Base-by-base conservation (phyloP, 1,284 basidiomycete species). In the Boletus mariae region DNA sequence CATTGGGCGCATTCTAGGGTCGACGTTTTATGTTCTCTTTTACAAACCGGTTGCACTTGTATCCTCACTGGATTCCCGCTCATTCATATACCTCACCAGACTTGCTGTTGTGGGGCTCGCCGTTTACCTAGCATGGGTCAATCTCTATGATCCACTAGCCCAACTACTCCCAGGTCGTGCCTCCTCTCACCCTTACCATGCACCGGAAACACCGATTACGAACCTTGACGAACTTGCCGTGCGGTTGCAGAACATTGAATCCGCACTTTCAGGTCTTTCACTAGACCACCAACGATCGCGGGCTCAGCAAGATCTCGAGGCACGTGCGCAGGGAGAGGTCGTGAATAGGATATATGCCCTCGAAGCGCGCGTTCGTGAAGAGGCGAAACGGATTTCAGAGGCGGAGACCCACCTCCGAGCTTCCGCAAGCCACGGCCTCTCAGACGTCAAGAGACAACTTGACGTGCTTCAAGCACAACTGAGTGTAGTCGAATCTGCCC, bases 171-270 rank as follows among this genome's bases (percentile, higher is more conserved):
- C 69, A 53, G 55, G 57, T 53, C 54, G 38, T 57, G 57, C 47
- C 52, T 59, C 59, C 51, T 48, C 63, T 29, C 60, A 60, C 32
- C 59, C 69, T 20, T 77, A 75, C 61, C 59, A 69, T 13, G 68
- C 80, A 9, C 85, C 90, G 0, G 75, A 80, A 9, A 63, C 76
- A 5, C 87, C 88, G 6, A 82, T 85, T 1, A 76, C 78, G 11
- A 80, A 88, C 61, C 73, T 93, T 45, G 80, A 83, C 5, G 90
- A 90, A 56, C 73, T 94, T 20, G 75, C 85, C 3, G 73, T 1
- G 26, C 83, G 92, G 10, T 72, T 95, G 4, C 76, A 80, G 53
- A 74, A 75, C 42, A 75, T 92, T 28, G 90, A 92, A 68, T 75
- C 70, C 41, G 79, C 79, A 2, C 68, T 91, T 2, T 78, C 80